Conservation (phyloP, 2,329 filamentous ascomycete species). For the Sporothrix dimorphospora region DNA sequence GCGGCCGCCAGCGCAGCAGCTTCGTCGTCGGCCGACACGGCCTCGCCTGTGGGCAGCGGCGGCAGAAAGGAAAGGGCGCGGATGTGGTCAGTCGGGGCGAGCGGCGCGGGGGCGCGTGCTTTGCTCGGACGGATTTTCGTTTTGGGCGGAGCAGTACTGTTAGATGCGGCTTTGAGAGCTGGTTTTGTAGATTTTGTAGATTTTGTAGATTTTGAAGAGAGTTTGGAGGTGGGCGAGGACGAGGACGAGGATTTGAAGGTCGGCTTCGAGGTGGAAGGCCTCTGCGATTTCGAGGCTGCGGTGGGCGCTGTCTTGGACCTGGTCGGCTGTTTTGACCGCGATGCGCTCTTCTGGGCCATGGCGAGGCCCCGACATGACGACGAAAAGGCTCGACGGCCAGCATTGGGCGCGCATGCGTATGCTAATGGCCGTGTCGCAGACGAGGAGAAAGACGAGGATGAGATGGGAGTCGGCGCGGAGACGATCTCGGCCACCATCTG, state of each 20-base stretch:
- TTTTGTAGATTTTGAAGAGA: not conserved
- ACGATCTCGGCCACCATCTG: slow-evolving; percentile 19
- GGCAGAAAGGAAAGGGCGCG: slow-evolving; percentile 40
- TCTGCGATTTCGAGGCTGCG: not conserved
- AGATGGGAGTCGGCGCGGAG: slow-evolving; percentile 20
- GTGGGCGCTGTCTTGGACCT: not conserved
- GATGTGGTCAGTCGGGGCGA: slow-evolving; percentile 18
- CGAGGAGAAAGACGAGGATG: not conserved
- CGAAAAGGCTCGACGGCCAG: not conserved
- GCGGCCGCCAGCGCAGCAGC: not conserved
- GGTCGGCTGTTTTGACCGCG: slow-evolving; percentile 36
- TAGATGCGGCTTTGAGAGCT: not conserved
- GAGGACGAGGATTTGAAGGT: not conserved
- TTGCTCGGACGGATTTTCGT: not conserved
- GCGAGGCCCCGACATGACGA: not conserved
- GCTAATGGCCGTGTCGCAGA: not conserved
- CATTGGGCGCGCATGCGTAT: not conserved
- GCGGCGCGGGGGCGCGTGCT: not conserved
- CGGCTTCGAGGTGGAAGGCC: not conserved
- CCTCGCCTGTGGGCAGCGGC: slow-evolving; percentile 34
- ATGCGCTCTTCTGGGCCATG: not conserved
- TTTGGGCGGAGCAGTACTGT: not conserved
- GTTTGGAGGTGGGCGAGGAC: not conserved
- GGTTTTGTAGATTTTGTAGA: not conserved
- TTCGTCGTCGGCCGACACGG: slow-evolving; percentile 24